These are phyloP conservation scores for Paspalum notatum DNA, from an alignment of 176 grass and related monocot genomes.

Conservation along the genomic window DNA sequence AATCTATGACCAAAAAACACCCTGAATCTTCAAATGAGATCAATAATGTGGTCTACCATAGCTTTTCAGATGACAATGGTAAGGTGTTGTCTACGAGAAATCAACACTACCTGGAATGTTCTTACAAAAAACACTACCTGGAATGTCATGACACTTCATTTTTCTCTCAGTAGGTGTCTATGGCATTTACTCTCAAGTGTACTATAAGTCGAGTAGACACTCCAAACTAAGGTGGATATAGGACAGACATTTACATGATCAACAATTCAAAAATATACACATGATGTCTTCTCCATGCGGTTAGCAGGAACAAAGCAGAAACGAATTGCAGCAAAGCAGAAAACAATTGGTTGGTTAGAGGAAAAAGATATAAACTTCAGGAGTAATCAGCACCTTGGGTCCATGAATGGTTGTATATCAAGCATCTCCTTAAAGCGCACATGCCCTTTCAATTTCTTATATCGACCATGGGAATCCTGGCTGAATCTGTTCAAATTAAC, in stretches of 20 bases:
- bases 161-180: background rate
- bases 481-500: constrained; percentile 95
- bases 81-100: background rate
- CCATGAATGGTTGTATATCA: constrained; percentile 76
- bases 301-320: background rate
- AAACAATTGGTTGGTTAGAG: background rate
- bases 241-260: background rate
- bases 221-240: background rate
- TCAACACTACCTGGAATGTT: background rate
- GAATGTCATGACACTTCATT: background rate
- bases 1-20: background rate
- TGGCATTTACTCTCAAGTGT: background rate
- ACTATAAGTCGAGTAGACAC: background rate
- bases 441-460: constrained; percentile 87
- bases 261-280: background rate
- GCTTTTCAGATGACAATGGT: background rate
- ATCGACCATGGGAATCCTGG: constrained; percentile 74
- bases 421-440: constrained; percentile 81
- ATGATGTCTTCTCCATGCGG: background rate
- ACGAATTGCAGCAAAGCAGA: background rate
- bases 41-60: background rate
- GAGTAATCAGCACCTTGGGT: constrained; percentile 64
- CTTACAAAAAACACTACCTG: background rate
- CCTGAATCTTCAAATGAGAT: background rate
- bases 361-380: constrained; percentile 6